A percentile compares a stretch with the other conserved stretches of the same genome.
These are phyloP conservation scores for Nitzschia sp. DNA, from an alignment of 108 stramenopile genomes.

Conservation along the genomic window DNA sequence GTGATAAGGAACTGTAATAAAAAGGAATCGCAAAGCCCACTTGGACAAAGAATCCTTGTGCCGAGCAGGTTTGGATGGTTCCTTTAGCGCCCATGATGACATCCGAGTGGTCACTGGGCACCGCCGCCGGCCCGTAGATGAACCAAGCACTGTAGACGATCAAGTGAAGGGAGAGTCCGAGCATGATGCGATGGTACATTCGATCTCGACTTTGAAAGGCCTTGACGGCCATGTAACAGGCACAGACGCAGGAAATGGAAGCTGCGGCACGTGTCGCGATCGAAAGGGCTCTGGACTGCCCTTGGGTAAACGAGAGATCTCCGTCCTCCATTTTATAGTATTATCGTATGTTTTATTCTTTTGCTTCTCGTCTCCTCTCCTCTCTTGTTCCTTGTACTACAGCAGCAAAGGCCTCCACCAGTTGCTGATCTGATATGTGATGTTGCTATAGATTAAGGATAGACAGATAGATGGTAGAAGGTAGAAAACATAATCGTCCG, in stretches of 20 bases:
- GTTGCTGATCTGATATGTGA: too few species aligned
- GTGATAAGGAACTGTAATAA: not conserved
- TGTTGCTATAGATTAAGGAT: too few species aligned
- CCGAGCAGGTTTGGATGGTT: not conserved
- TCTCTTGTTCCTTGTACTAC: too few species aligned
- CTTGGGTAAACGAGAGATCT: too few species aligned
- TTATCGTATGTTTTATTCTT: too few species aligned
- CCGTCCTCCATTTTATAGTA: too few species aligned
- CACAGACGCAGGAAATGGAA: not conserved
- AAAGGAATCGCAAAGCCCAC: not conserved
- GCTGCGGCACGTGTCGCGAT: not conserved
- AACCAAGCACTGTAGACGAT: not conserved
- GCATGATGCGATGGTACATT: slow-evolving; percentile 2
- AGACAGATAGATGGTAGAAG: too few species aligned
- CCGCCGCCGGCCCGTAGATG: slow-evolving; percentile 1
- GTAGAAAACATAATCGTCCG: too few species aligned
- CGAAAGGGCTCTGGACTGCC: not conserved
- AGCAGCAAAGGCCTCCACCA: too few species aligned
- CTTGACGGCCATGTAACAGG: not conserved
- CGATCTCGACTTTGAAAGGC: slow-evolving; percentile 12
- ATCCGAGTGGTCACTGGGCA: not conserved
- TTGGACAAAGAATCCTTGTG: slow-evolving; percentile 12
- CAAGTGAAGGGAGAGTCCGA: not conserved
- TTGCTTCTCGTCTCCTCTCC: too few species aligned
- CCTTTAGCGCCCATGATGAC: slow-evolving; percentile 7